phyloP scores from a whole-genome alignment of 106 monocot species.

The Dioscorea dumetorum region DNA sequence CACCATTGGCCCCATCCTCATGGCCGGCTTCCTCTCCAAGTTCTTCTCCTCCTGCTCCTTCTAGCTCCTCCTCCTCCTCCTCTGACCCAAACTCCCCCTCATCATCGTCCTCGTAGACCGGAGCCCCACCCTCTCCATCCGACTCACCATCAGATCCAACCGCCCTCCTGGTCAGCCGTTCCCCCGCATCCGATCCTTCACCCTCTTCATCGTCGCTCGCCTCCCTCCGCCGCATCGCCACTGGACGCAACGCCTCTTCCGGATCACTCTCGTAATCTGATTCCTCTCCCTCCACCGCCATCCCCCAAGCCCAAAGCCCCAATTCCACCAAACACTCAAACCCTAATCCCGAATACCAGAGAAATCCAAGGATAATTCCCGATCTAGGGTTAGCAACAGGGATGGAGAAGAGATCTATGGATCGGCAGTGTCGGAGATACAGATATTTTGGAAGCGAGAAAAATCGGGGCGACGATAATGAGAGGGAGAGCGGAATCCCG shows the following conservation, averaged over 20 bases:
- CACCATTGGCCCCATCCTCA: neutral
- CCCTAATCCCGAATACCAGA: too few relatives aligned
- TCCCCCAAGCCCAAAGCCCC: neutral
- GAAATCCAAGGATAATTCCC: too few relatives aligned
- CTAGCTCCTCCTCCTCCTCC: conserved; percentile 5
- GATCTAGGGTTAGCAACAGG: too few relatives aligned
- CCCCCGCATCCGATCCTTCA: conserved; percentile 7
- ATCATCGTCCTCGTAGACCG: conserved; percentile 17
- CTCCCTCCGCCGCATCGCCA: conserved; percentile 20
- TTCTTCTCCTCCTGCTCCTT: conserved; percentile 6
- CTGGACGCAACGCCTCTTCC: conserved; percentile 15
- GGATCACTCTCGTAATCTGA: conserved; percentile 29
- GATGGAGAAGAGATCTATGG: too few relatives aligned
- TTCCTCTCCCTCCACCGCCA: conserved; percentile 10
- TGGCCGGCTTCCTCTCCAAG: conserved; percentile 1
- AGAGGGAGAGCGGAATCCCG: too few relatives aligned
- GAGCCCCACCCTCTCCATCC: conserved; percentile 22
- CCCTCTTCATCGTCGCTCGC: conserved; percentile 32
- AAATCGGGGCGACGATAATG: too few relatives aligned
- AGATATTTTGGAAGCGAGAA: too few relatives aligned
- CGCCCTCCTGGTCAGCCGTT: neutral
- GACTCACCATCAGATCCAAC: conserved; percentile 12
- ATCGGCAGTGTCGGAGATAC: too few relatives aligned
- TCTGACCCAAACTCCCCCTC: conserved; percentile 1
- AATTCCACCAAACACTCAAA: too few relatives aligned